Evolutionary conservation across 176 grass and related monocot species (phyloP), one percentile per base, ranked within the genome.

Genomic region (Rhynchospora pubera): DNA sequence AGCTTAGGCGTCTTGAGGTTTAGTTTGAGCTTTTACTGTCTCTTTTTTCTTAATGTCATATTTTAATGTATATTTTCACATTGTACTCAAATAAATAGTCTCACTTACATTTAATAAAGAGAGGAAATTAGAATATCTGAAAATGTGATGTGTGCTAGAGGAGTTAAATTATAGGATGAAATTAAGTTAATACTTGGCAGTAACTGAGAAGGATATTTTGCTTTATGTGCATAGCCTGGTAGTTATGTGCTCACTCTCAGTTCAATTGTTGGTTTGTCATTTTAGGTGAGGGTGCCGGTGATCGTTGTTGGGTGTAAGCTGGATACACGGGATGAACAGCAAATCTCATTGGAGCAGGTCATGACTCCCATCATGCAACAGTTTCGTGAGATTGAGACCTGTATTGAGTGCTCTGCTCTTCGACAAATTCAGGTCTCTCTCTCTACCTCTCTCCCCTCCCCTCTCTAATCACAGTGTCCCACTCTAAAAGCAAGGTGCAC

Each of bases 321-420:
- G 53, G 93, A 99, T 87, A 83, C 94, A 23, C 85, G 93, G 84
- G 93, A 99, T 26, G 97, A 99, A 44, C 92, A 95, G 52, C 93
- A 99, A 74, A 85, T 91, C 46, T 87, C 87, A 57, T 85, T 99
- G 62, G 93, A 99, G 79, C 97, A 99, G 89, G 89, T 94, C 21
- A 99, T 99, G 97, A 88, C 87, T 57, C 93, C 93, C 52, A 99
- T 99, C 82, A 99, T 95, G 93, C 97, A 96, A 83, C 86, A 83
- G 16, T 99, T 93, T 78, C 84, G 93, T 2, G 93, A 99, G 84
- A 99, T 99, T 13, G 93, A 99, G 84, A 93, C 97, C 44, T 99
- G 97, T 90, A 99, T 99, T 10, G 97, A 99, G 68, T 99, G 97
- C 65, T 99, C 93, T 1, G 92, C 91, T 15, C 93, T 99, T 63